Base-by-base conservation (phyloP, 2,329 filamentous ascomycete genomes). In the Beauveria rudraprayagi region DNA sequence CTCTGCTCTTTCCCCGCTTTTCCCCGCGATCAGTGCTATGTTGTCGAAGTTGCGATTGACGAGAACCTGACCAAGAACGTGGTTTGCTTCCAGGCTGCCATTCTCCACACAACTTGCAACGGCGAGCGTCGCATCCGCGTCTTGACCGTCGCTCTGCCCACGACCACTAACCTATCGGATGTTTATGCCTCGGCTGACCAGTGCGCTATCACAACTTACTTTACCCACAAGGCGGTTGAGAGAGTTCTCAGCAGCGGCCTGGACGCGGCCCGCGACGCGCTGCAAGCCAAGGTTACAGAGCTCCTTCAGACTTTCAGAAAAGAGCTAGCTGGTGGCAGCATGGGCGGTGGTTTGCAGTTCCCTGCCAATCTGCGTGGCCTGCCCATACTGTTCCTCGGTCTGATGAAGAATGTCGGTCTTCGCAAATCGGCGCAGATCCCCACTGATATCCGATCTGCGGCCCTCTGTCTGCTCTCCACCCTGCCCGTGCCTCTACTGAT, bases 1-100 rank as follows among this genome's bases (percentile, higher is more conserved):
- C 85, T 99, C 37, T 97, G 94, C 73, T 94, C 94, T 14, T 99
- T 99, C 82, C 94, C 94, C 1, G 92, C 94, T 0, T 97, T 99
- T 80, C 94, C 94, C 37, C 88, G 94, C 71, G 94, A 99, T 70
- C 94, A 99, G 74, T 92, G 90, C 65, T 97, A 97, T 71, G 94
- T 97, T 48, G 93, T 99, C 22, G 94, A 99, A 75, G 95, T 99
- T 60, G 92, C 94, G 16, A 97, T 99, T 66, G 94, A 99, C 68
- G 94, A 99, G 78, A 94, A 86, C 41, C 81, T 99, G 63, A 90
- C 88, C 52, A 96, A 96, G 79, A 91, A 91, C 50, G 88, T 96
- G 65, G 88, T 96, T 51, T 97, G 92, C 74, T 80, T 97, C 77
- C 92, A 99, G 76, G 89, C 92, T 16, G 94, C 94, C 56, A 93